A percentile compares a stretch with the other conserved stretches of the same genome.
phyloP scores from a whole-genome alignment of 371 early-diverging fungal species.

The Apophysomyces variabilis region DNA sequence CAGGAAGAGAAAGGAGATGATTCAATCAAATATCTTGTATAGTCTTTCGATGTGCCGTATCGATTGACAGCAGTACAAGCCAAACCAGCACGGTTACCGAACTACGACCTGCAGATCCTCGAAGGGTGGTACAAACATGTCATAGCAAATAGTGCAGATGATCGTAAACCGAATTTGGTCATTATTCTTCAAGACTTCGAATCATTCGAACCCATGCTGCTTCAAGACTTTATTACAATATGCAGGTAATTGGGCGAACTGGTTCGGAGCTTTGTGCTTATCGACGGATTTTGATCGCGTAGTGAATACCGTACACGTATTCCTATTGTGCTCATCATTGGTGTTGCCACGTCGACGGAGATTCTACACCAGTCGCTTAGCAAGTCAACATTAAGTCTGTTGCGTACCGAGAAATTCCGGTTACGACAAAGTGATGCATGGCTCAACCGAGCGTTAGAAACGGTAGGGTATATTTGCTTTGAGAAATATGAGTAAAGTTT shows the following conservation, averaged over 20 bases:
- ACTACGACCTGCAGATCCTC: slow-evolving; percentile 68
- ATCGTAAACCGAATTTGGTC: slow-evolving; percentile 56
- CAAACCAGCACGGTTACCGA: slow-evolving; percentile 34
- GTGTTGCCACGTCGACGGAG: slow-evolving; percentile 86
- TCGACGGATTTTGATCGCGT: neutral
- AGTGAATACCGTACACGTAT: slow-evolving; percentile 71
- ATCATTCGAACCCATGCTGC: slow-evolving; percentile 71
- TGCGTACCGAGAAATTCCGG: slow-evolving; percentile 80
- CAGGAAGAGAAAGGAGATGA: neutral
- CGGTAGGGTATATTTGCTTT: slow-evolving; percentile 33
- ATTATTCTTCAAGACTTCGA: slow-evolving; percentile 89
- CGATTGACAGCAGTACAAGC: neutral
- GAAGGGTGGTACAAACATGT: slow-evolving; percentile 68
- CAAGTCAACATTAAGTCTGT: slow-evolving; percentile 66
- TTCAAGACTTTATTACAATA: slow-evolving; percentile 79
- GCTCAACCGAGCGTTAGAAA: slow-evolving; percentile 76
- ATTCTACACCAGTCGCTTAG: slow-evolving; percentile 79
- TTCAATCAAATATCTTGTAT: neutral
- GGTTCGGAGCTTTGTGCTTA: neutral
- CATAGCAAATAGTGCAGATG: slow-evolving; percentile 1
- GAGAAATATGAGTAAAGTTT: too few relatives aligned
- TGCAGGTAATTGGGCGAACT: slow-evolving; percentile 52
- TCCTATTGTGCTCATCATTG: slow-evolving; percentile 84
- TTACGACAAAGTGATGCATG: slow-evolving; percentile 78
- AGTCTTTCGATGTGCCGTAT: neutral